phyloP scores from a whole-genome alignment of 129 eudicot genomes.

The Oenanthe sinensis region DNA sequence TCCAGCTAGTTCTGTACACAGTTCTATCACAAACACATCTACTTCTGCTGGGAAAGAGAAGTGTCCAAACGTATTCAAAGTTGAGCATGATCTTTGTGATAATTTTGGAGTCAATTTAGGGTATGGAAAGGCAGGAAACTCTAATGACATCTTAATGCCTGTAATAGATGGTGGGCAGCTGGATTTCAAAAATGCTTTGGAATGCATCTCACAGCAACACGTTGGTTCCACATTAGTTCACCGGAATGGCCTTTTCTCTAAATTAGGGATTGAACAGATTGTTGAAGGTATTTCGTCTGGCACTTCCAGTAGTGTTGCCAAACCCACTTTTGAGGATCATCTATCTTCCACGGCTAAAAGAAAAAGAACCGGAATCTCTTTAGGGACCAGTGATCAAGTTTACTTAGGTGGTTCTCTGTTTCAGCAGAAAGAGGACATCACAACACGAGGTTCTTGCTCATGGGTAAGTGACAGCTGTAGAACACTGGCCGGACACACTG shows the following conservation, averaged over 20 bases:
- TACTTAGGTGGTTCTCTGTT: conserved; percentile 10
- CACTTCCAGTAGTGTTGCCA: conserved; percentile 28
- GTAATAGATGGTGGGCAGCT: conserved; percentile 17
- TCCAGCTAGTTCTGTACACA: conserved; percentile 31
- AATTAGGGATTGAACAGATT: conserved; percentile 67
- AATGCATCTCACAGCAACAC: conserved; percentile 20
- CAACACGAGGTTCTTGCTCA: conserved; percentile 29
- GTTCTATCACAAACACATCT: conserved; percentile 28
- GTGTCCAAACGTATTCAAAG: conserved; percentile 19
- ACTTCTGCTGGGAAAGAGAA: conserved; percentile 25
- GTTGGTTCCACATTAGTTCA: conserved; percentile 22
- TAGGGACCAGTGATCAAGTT: conserved; percentile 10
- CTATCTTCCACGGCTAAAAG: conserved; percentile 39
- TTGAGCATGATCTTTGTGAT: conserved; percentile 28
- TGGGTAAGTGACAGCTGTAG: conserved; percentile 39
- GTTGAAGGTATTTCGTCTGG: conserved; percentile 44
- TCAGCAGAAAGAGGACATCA: conserved; percentile 27
- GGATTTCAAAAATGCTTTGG: conserved; percentile 24
- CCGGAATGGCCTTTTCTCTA: conserved; percentile 62
- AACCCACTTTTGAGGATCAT: conserved; percentile 52
- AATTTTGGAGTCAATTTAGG: conserved; percentile 20
- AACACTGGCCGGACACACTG: conserved; percentile 32
- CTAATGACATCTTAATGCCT: conserved; percentile 38
- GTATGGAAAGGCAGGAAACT: conserved; percentile 16
- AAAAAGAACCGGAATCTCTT: conserved; percentile 36